A percentile compares a stretch with the other conserved stretches of the same genome.
These are phyloP conservation scores for Begonia peltatifolia DNA, from an alignment of 306 rosid species.

Conservation along the genomic window DNA sequence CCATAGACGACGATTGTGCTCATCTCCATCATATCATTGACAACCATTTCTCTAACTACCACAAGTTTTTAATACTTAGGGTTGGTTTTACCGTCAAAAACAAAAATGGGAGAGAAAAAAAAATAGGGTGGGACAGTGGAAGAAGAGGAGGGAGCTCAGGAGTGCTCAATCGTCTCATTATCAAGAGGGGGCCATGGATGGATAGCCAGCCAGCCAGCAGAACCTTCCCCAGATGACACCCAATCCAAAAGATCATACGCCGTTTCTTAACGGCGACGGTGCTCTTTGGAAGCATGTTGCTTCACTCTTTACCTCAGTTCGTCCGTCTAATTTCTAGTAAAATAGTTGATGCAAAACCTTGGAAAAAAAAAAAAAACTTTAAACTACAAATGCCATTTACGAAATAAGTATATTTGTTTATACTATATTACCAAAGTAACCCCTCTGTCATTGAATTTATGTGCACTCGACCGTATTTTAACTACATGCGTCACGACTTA, in stretches of 20 bases:
- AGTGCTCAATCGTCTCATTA: conserved; percentile 3
- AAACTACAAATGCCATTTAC: too few species aligned
- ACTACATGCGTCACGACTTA: too few species aligned
- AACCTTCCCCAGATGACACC: conserved; percentile 10
- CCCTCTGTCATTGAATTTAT: too few species aligned
- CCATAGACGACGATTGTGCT: conserved; percentile 44
- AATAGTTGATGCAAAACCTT: too few species aligned
- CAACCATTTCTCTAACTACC: conserved; percentile 17
- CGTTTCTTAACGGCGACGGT: conserved; percentile 10
- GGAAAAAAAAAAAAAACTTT: too few species aligned
- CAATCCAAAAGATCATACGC: conserved; percentile 1
- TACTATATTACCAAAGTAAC: too few species aligned
- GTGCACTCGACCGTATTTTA: too few species aligned
- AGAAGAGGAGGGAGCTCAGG: conserved; percentile 5
- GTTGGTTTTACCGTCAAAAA: not conserved
- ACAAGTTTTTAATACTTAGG: not conserved
- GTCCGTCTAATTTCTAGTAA: too few species aligned
- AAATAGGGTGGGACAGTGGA: conserved; percentile 2
- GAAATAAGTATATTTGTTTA: too few species aligned
- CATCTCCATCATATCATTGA: conserved; percentile 47
- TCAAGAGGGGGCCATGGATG: conserved; percentile 1
- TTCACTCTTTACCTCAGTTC: too few species aligned
- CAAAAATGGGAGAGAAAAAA: not conserved
- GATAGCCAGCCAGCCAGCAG: not conserved
- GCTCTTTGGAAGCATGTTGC: not conserved